Evolutionary conservation across 83 land plant genomes (phyloP).

Genomic region (Picea mariana): DNA sequence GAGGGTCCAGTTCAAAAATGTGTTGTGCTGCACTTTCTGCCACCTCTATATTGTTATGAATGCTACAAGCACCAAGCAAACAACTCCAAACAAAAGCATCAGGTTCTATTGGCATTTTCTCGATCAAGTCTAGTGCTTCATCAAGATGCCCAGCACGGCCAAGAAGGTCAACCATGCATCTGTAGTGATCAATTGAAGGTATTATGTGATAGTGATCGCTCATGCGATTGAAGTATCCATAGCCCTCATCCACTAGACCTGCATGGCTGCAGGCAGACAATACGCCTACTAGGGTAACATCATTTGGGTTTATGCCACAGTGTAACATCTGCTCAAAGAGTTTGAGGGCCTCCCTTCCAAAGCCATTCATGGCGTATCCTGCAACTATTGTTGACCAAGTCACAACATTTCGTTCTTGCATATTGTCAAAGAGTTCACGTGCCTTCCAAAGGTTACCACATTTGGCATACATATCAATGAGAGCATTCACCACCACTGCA

Average conservation of each 20-base stretch:
- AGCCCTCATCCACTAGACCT: slow-evolving; percentile 10
- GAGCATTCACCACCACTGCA: background rate
- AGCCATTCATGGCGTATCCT: slow-evolving; percentile 8
- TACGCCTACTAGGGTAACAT: background rate
- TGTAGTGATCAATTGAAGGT: background rate
- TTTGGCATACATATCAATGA: slow-evolving; percentile 7
- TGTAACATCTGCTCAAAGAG: slow-evolving; percentile 5
- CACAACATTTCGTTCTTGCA: background rate
- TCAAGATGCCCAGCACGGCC: background rate
- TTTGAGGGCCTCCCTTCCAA: background rate
- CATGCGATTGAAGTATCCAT: background rate
- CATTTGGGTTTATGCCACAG: background rate
- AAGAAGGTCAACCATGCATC: slow-evolving; percentile 3
- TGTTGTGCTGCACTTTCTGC: background rate
- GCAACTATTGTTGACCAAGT: background rate
- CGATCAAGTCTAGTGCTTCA: slow-evolving; percentile 6
- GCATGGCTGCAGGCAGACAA: slow-evolving; percentile 8
- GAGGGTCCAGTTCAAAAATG: background rate
- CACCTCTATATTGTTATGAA: slow-evolving; percentile 1
- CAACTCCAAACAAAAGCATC: background rate
- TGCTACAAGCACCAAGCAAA: slow-evolving; percentile 1
- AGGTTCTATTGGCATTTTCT: slow-evolving; percentile 9
- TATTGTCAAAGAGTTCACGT: background rate
- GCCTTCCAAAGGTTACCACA: background rate
- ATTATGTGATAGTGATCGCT: background rate